Base-by-base conservation (phyloP, 148 eudicot species). In the Simmondsia chinensis region DNA sequence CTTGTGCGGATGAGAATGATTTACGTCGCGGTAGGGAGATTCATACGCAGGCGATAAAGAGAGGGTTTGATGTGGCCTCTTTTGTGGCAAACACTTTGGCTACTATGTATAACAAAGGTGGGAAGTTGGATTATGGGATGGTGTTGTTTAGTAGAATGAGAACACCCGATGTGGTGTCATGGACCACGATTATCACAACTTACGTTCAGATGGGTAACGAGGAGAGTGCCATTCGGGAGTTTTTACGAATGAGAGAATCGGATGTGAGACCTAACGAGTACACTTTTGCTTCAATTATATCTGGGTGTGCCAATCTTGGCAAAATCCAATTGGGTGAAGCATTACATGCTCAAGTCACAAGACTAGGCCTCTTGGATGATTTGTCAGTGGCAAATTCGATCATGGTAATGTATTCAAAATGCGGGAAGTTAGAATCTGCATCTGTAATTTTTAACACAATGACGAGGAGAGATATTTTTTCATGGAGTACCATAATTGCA, bases 401-500 rank as follows among this genome's bases (percentile, higher is more conserved):
- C 55, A 60, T 83, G 64, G 71, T 77, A 24, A 43, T 88, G 77
- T 88, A 83, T 73, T 77, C 91, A 4, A 77, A 74, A 59, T 80
- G 79, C 34, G 91, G 91, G 40, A 56, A 50, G 43, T 37, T 71
- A 22, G 30, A 58, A 39, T 73, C 68, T 15, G 74, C 87, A 25
- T 59, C 73, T 9, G 24, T 19, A 33, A 50, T 88, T 27, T 88
- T 88, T 52, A 50, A 63, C 39, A 52, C 54, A 20, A 66, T 83
- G 94, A 48, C 29, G 19, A 54, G 40, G 51, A 78, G 68, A 56
- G 94, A 88, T 52, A 49, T 80, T 40, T 59, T 87, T 52, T 79
- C 96, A 20, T 87, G 96, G 94, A 82, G 94, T 54, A 82, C 87
- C 43, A 65, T 87, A 31, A 87, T 87, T 39, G 58, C 84, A 33